Evolutionary conservation across 169 alveolate species (phyloP), one percentile per base, ranked within the genome.

Genomic region (Amoebophrya sp.): DNA sequence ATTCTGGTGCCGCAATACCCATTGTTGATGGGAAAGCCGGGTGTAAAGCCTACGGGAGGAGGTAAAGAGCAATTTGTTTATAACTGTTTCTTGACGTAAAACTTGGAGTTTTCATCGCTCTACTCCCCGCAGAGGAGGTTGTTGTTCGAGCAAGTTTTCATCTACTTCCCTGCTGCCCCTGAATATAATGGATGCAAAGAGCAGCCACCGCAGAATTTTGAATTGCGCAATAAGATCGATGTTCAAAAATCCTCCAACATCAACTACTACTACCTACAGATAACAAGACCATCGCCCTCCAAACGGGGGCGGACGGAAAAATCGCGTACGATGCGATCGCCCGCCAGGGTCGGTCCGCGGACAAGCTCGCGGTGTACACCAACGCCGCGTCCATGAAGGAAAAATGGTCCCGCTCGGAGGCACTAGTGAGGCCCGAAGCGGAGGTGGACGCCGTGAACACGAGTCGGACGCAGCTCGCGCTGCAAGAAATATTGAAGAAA

Each of bases 1-100:
- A 94, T 95, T 40, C 95, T 89, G 83, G 92, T 94, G 32, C 93
- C 94, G 40, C 96, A 95, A 89, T 95, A 90, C 83, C 96, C 96
- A 0, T 94, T 94, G 55, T 93, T 93, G 89, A 90, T 95, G 92
- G 96, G 96, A 55, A 93, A 55, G 39, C n/a, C n/a, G n/a, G n/a
- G n/a, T n/a, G n/a, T n/a, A n/a, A n/a, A n/a, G n/a, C n/a, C n/a
- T n/a, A n/a, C n/a, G n/a, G n/a, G n/a, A n/a, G n/a, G n/a, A n/a
- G n/a, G n/a, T 53, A 10, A 53, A 53, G 77, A 53, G 77, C 23
- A 10, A 53, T 53, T 10, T 53, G 77, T 53, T 23, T n/a, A n/a
- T n/a, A n/a, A n/a, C n/a, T n/a, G n/a, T n/a, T n/a, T n/a, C n/a
- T n/a, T n/a, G n/a, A n/a, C n/a, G n/a, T n/a, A n/a, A n/a, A n/a